Conservation (phyloP, 306 rosid genomes). For the Parietaria judaica region DNA sequence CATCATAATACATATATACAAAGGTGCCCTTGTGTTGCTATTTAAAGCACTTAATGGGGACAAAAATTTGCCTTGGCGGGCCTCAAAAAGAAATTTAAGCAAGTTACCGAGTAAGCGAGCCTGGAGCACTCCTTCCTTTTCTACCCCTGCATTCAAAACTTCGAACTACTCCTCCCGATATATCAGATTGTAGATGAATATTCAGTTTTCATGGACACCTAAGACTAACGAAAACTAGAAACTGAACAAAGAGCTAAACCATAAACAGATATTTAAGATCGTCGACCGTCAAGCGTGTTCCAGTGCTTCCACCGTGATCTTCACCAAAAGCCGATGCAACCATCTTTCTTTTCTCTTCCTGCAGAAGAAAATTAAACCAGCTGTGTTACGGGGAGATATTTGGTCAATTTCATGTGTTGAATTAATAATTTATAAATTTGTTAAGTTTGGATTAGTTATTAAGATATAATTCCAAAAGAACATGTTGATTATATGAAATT, state of each 20-base stretch:
- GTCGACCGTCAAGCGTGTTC: conserved; percentile 75
- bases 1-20: conserved; percentile 14
- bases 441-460: not conserved
- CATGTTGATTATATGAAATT: too few relatives aligned
- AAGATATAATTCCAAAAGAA: not conserved
- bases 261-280: conserved; percentile 91
- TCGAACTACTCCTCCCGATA: not conserved
- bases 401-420: too few relatives aligned
- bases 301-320: conserved; percentile 70
- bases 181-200: conserved; percentile 10
- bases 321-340: conserved; percentile 98
- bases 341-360: conserved; percentile 96
- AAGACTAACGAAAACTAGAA: conserved; percentile 5
- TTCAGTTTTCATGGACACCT: conserved; percentile 10
- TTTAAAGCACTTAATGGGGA: conserved; percentile 16
- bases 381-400: not conserved
- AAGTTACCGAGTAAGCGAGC: conserved; percentile 14
- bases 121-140: conserved; percentile 1
- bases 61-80: conserved; percentile 25
- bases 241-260: conserved; percentile 36
- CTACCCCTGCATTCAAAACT: not conserved
- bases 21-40: conserved; percentile 13
- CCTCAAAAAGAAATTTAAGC: conserved; percentile 15
- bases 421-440: too few relatives aligned
- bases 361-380: conserved; percentile 26